These are phyloP conservation scores for Garcia nutans DNA, from an alignment of 345 rosid genomes.

Conservation along the genomic window DNA sequence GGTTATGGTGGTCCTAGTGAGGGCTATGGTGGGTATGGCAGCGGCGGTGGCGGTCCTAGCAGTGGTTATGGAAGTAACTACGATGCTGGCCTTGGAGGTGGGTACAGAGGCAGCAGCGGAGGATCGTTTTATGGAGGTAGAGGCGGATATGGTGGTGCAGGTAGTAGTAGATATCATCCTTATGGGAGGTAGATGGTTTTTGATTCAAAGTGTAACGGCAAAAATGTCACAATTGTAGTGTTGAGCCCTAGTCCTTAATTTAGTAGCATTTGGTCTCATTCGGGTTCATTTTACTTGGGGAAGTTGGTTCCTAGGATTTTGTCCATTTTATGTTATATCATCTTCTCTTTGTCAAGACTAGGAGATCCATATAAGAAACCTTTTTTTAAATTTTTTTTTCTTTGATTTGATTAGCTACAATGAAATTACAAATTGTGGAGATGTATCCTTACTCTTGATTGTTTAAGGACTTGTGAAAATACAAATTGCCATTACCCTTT, in stretches of 20 bases:
- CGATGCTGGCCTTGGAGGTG: slow-evolving; percentile 43
- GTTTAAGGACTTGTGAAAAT: neutral
- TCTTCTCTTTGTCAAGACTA: slow-evolving; percentile 2
- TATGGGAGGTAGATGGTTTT: slow-evolving; percentile 61
- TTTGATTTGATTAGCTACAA: neutral
- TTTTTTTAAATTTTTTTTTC: neutral
- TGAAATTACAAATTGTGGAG: slow-evolving; percentile 21
- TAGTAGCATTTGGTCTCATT: neutral
- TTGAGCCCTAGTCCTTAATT: slow-evolving; percentile 3
- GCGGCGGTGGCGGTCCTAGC: slow-evolving; percentile 36
- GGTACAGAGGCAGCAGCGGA: slow-evolving; percentile 36
- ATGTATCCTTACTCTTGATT: slow-evolving; percentile 14
- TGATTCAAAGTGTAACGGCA: slow-evolving; percentile 9
- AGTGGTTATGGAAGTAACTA: slow-evolving; percentile 21
- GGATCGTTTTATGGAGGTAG: slow-evolving; percentile 17
- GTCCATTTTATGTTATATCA: slow-evolving; percentile 4
- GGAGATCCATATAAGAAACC: slow-evolving; percentile 10
- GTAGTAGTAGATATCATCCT: slow-evolving; percentile 80
- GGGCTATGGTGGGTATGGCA: slow-evolving; percentile 49
- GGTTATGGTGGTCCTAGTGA: slow-evolving; percentile 63
- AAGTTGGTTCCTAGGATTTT: neutral
- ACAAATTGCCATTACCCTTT: neutral
- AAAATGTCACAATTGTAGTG: slow-evolving; percentile 11
- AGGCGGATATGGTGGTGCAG: slow-evolving; percentile 36
- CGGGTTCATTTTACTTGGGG: neutral